Base-by-base conservation (phyloP, 2,329 filamentous ascomycete species). In the Aspergillus glaucus region DNA sequence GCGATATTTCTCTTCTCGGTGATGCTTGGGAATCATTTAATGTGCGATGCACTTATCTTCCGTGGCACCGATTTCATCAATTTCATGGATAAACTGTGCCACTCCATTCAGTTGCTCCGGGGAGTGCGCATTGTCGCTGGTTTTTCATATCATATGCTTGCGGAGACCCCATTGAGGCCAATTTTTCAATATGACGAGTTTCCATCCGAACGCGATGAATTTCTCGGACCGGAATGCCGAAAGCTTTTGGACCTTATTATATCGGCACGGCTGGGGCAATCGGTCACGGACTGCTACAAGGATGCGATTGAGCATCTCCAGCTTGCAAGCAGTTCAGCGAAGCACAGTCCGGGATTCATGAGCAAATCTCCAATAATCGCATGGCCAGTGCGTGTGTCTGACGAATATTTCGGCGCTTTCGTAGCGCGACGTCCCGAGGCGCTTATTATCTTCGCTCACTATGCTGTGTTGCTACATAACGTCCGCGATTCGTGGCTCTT, bases 31-130 rank as follows among this genome's bases (percentile, higher is more conserved):
- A 17, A 58, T 7, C 75, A 79, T 46, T 68, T 73, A 36, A 66
- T 80, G 3, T 75, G 71, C 54, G 76, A 80, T 47, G 71, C 71
- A 2, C 63, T 79, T 2, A 53, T 62, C 48, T 64, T 70, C 46
- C 65, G 73, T 37, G 64, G 64, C 14, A 45, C 54, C 14, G 56
- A 67, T 39, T 74, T 78, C 34, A 62, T 69, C 30, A 50, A 55
- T 8, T 65, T 66, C 34, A 50, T 67, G 19, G 51, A 65, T n/a
- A 50, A 50, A 17, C 61, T 65, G 21, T 50, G 55, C 1, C 52
- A 58, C 24, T 61, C 52, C n/a, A 43, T 64, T 22, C 55, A 51
- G 19, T 43, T 69, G 7, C 55, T 64, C 36, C 53, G 52, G 3
- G 64, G 65, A 3, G 51, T 66, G 2, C 56, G 55, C 36, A 43